Percentiles rank a stretch among this genome's conserved stretches.
Evolutionary conservation across 352 stramenopile genomes (phyloP).

Genomic region (Peronosclerospora sorghi): DNA sequence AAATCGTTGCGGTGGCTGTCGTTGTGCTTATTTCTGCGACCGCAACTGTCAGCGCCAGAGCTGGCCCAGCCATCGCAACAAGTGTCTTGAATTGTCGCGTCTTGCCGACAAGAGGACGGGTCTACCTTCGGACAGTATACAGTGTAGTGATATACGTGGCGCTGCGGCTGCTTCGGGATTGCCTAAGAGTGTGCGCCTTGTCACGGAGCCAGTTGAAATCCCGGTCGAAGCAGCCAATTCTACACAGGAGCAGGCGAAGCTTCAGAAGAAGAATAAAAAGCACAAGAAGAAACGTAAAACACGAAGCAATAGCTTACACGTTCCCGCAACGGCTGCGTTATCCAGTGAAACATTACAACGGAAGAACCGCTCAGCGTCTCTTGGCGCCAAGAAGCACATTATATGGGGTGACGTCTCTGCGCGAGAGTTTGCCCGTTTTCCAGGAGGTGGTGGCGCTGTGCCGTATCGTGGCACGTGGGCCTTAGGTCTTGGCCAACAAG

Average conservation of each 20-base stretch:
- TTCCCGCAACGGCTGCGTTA: constrained; percentile 16
- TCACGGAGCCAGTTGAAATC: constrained; percentile 31
- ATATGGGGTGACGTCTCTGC: constrained; percentile 63
- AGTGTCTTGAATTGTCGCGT: constrained; percentile 17
- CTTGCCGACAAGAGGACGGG: neutral
- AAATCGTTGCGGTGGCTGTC: constrained; percentile 66
- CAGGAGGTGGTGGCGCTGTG: constrained; percentile 57
- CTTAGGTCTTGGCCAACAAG: constrained; percentile 46
- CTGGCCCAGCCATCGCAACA: constrained; percentile 44
- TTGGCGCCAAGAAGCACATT: constrained; percentile 55
- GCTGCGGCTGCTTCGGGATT: constrained; percentile 9
- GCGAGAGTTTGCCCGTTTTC: constrained; percentile 72
- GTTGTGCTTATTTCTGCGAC: constrained; percentile 64
- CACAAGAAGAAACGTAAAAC: constrained; percentile 61
- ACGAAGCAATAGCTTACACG: constrained; percentile 62
- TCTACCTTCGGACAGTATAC: too few species aligned
- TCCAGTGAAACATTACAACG: constrained; percentile 12
- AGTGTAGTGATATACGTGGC: constrained; percentile 20
- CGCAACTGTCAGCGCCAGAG: constrained; percentile 58
- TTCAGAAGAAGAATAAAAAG: constrained; percentile 59
- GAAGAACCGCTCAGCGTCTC: constrained; percentile 56
- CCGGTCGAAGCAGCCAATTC: constrained; percentile 9
- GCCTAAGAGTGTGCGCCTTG: constrained; percentile 33
- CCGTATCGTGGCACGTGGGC: constrained; percentile 79
- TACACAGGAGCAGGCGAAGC: constrained; percentile 10